Evolutionary conservation across 1,284 basidiomycete species (phyloP), one percentile per base, ranked within the genome.

Genomic region (Puccinia polysora): DNA sequence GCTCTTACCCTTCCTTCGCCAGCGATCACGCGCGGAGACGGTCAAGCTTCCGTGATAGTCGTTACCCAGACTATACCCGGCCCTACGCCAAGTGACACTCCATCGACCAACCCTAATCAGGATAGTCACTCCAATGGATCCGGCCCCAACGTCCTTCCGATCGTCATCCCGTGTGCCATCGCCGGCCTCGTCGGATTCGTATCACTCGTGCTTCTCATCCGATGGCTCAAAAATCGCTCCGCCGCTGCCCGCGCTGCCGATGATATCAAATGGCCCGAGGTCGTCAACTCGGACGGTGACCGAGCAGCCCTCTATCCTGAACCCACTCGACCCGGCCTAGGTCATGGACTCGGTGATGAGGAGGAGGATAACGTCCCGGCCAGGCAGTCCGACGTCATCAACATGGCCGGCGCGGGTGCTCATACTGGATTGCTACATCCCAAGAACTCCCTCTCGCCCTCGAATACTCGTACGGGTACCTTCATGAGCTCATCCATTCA

Each of bases 241-340:
- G 60, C 59, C 12, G 49, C 69, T 14, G 50, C 25, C 18, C 49
- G 60, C 8, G 69, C 69, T 0, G 69, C 60, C 0, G 76, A 77
- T 28, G 74, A 74, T 34, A 77, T 77, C 60, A 63, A 72, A 6
- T 77, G 76, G 76, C 76, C 76, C 4, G 75, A 76, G 15, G 73
- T 76, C 3, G 74, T 71, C 28, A 75, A 59, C 12, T 63, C 50
- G 7, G 73, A 71, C n/a, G 74, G 73, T 18, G 75, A 77, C 65
- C 59, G 69, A 8, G 71, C 76, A 3, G 75, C 76, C n/a, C 67
- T 77, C n/a, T 77, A 77, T 72, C 76, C 76, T 8, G 76, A 77
- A 62, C 76, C 74, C 14, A 74, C 75, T 23, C 75, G 76, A 68
- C 74, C 74, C 34, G 75, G 74, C 6, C 74, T 75, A 0, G 67